Evolutionary conservation across 805 yeast species (phyloP), one percentile per base, ranked within the genome.

Genomic region (Maudiozyma barnettii): DNA sequence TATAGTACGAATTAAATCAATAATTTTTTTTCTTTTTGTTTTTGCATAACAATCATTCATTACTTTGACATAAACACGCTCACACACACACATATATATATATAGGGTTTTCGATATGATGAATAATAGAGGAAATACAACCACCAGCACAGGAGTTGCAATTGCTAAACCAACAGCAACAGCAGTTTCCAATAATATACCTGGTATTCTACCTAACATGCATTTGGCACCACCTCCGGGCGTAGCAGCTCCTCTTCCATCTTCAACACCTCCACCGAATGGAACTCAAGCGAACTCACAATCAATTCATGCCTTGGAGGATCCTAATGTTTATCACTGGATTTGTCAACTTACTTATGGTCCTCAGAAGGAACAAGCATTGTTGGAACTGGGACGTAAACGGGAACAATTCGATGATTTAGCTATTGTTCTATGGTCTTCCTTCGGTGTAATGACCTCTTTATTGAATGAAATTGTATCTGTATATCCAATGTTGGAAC

Each of bases 371-470:
- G 99, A 93, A 59, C 87, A 91, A 59, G 98, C 99, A 2, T 72
- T 91, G 46, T 69, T 90, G 54, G 97, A 90, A 63, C 72, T 91
- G 41, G 97, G 98, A 9, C 87, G 93, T 62, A 90, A 90, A 60
- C 75, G 99, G 52, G 99, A 91, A 61, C 89, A 88, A 60, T 91
- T 86, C 61, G 97, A 89, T 49, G 98, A 91, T 63, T 73, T 91
- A 49, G 98, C 98, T 0, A 66, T 89, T 37, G 95, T 91, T 5
- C 70, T 91, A 49, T 91, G 99, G 99, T 82, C 91, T 58, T 86
- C 96, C 4, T 90, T 84, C 66, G 99, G 98, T 29, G 97, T 91
- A 12, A 89, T 93, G 95, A 82, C 98, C 2, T 83, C 89, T 19
- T 69, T 91, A 36, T 67, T 91, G 49, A 95, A 87, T 63, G 99